Evolutionary conservation across 768 basidiomycete genomes (phyloP).

Genomic region (Russula abietina): DNA sequence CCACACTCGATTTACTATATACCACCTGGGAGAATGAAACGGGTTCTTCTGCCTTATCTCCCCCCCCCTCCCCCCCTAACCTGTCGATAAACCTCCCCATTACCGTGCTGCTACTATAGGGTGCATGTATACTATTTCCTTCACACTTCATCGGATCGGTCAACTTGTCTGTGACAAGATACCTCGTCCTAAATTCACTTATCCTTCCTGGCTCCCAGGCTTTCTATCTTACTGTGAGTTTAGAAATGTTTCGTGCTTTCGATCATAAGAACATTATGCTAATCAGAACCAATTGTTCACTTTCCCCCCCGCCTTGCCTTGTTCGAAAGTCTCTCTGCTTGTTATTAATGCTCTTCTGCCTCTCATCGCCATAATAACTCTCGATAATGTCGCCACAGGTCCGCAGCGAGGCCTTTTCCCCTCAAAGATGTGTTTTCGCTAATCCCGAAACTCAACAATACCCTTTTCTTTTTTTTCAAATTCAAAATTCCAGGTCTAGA

Average conservation of each 20-base stretch:
- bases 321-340: constrained; percentile 2
- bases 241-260: neutral
- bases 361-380: neutral
- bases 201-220: constrained; percentile 1
- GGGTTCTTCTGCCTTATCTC: no score
- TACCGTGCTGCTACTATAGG: neutral
- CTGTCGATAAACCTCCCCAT: neutral
- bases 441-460: neutral
- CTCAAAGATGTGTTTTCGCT: neutral
- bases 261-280: neutral
- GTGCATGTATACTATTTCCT: neutral
- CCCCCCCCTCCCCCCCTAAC: no score
- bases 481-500: constrained; percentile 6
- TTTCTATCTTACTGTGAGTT: constrained; percentile 13
- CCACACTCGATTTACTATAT: no score
- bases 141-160: neutral
- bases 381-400: constrained; percentile 6
- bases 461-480: no score
- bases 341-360: constrained; percentile 8
- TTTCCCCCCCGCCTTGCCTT: no score
- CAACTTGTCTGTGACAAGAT: constrained; percentile 23
- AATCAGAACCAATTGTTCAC: neutral
- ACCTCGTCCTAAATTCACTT: neutral
- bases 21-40: no score
- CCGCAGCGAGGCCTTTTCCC: neutral